Evolutionary conservation across 805 yeast genomes (phyloP).

Genomic region (Debaryomyces tyrocola): DNA sequence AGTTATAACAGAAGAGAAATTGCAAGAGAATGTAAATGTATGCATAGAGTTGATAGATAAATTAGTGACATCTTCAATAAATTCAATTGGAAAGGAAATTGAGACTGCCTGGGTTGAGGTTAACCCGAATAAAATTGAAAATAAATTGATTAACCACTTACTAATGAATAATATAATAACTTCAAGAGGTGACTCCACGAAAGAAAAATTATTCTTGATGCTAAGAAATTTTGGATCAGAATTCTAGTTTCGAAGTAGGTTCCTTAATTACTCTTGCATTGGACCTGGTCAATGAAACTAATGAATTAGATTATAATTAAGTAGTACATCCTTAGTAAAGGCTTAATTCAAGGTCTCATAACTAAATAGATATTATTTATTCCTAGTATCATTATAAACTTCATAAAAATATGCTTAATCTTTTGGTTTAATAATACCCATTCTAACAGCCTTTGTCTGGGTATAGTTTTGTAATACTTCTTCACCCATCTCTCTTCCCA

Average conservation of each 20-base stretch:
- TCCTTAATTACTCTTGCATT: no score
- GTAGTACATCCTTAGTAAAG: constrained; percentile 2
- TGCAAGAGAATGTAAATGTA: constrained; percentile 7
- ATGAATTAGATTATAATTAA: not conserved
- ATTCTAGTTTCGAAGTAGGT: not conserved
- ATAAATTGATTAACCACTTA: constrained; percentile 8
- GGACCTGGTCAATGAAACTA: no score
- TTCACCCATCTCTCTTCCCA: constrained; percentile 44
- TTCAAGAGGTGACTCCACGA: constrained; percentile 5
- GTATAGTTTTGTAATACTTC: constrained; percentile 37
- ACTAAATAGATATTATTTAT: not conserved
- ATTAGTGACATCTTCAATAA: constrained; percentile 3
- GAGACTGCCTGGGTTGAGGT: constrained; percentile 11
- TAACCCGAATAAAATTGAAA: constrained; percentile 3
- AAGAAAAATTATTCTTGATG: not conserved
- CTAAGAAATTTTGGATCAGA: constrained; percentile 4
- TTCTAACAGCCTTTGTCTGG: constrained; percentile 28
- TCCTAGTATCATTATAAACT: not conserved
- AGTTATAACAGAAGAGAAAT: constrained; percentile 4
- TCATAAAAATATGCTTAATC: not conserved
- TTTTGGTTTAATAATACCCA: constrained; percentile 1
- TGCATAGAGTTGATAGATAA: constrained; percentile 7
- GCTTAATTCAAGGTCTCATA: not conserved
- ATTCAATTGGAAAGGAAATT: no score
- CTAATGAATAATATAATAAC: constrained; percentile 8